Evolutionary conservation across 1,284 basidiomycete genomes (phyloP).

Genomic region (Cutaneotrichosporon arboriforme): DNA sequence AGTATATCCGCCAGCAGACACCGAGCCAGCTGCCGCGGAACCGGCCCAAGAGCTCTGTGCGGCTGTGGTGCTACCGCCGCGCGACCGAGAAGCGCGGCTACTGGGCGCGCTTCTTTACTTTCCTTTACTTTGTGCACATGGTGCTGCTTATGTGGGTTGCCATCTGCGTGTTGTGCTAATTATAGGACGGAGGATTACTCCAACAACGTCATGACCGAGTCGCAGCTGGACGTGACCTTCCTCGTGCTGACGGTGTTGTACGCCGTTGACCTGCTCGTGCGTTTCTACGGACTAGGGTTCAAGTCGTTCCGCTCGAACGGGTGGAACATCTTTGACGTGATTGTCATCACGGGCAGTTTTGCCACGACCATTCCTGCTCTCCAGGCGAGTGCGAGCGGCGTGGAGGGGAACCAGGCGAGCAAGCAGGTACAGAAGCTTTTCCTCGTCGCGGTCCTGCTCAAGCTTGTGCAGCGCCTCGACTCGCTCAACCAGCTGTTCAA

Average conservation of each 20-base stretch:
- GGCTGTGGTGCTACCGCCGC: constrained; percentile 86
- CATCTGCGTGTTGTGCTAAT: constrained; percentile 13
- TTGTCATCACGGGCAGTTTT: constrained; percentile 76
- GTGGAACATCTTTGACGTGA: constrained; percentile 87
- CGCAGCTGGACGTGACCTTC: constrained; percentile 72
- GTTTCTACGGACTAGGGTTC: constrained; percentile 80
- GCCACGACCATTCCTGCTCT: constrained; percentile 74
- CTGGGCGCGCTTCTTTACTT: constrained; percentile 82
- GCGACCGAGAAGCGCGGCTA: constrained; percentile 88
- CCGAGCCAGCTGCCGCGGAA: constrained; percentile 59
- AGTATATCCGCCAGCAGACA: constrained; percentile 77
- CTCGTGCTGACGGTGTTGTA: constrained; percentile 70
- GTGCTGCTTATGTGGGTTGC: constrained; percentile 69
- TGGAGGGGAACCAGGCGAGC: constrained; percentile 31
- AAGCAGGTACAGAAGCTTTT: constrained; percentile 88
- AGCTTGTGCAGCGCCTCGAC: constrained; percentile 84
- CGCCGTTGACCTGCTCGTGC: constrained; percentile 69
- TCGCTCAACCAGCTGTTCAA: constrained; percentile 94
- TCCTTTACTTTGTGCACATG: constrained; percentile 79
- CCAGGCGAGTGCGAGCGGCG: constrained; percentile 45
- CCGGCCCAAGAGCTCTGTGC: constrained; percentile 46
- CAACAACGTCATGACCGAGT: constrained; percentile 55
- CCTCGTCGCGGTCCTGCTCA: constrained; percentile 86
- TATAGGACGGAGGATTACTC: constrained; percentile 74
- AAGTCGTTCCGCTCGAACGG: constrained; percentile 76